Evolutionary conservation across 2,329 filamentous ascomycete species (phyloP).

Genomic region (Akanthomyces uredinophilus): DNA sequence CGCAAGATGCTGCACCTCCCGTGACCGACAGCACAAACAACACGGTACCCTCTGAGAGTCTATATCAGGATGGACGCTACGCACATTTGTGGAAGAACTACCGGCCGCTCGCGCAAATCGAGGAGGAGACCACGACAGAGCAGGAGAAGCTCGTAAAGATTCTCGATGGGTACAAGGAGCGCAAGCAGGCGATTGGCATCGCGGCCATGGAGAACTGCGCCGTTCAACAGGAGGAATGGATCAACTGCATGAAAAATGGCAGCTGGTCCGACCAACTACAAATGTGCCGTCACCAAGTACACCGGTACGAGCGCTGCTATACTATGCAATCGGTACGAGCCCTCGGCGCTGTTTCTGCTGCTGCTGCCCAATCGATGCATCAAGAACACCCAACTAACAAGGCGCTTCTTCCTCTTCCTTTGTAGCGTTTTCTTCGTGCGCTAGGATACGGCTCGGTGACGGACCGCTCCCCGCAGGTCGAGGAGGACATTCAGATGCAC

Average conservation of each 20-base stretch:
- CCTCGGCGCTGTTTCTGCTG: not conserved
- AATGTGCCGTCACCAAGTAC: constrained; percentile 75
- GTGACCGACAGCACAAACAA: constrained; percentile 10
- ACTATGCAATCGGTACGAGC: constrained; percentile 70
- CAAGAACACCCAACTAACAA: not conserved
- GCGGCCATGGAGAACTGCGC: constrained; percentile 93
- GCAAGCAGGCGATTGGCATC: constrained; percentile 69
- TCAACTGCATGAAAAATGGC: constrained; percentile 74
- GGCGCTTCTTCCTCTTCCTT: not conserved
- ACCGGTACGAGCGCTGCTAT: constrained; percentile 79
- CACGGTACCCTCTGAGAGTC: constrained; percentile 43
- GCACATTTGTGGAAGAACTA: constrained; percentile 94
- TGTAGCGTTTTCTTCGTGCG: constrained; percentile 78
- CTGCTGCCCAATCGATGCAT: not conserved
- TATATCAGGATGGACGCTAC: constrained; percentile 58
- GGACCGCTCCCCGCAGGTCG: constrained; percentile 59
- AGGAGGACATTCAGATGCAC: constrained; percentile 93
- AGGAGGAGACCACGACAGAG: constrained; percentile 64
- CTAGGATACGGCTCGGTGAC: constrained; percentile 75
- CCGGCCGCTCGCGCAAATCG: constrained; percentile 63
- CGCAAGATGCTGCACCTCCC: constrained; percentile 20
- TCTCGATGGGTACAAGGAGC: constrained; percentile 77
- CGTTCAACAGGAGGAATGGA: constrained; percentile 76
- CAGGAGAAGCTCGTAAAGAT: constrained; percentile 77
- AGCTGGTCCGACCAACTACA: constrained; percentile 63